Base-by-base conservation (phyloP, 352 stramenopile species). In the Globisporangium rhizosaccharum region DNA sequence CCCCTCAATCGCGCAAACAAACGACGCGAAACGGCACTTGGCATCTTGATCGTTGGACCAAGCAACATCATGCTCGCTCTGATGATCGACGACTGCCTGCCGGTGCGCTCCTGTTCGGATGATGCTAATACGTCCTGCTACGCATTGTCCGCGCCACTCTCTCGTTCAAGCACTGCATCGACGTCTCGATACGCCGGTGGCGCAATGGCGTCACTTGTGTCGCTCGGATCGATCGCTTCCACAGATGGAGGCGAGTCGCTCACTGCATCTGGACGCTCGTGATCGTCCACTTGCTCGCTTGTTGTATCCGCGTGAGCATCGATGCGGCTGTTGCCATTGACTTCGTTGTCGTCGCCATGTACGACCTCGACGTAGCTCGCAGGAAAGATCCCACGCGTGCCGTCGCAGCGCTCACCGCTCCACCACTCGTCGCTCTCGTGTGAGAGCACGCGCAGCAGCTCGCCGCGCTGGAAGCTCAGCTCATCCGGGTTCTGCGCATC, bases 321-420 rank as follows among this genome's bases (percentile, higher is more conserved):
- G 33, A 23, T 44, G 20, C n/a, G 33, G 18, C 41, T 12, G 33
- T 37, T 44, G 20, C n/a, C 42, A n/a, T 44, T 12, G 33, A 26
- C 36, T 23, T 18, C 14, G 1, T 41, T 45, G 9, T 10, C 20
- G 4, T 26, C 42, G 8, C 18, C 20, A 10, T 10, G n/a, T 12
- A 58, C 41, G 9, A 46, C 46, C 37, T 74, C 61, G 2, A 88
- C 75, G 50, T 74, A 88, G 30, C 56, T 76, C 30, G 70, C 63
- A 9, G 80, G 76, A 55, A 88, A 87, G 54, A 88, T 79, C 33
- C 80, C 80, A 2, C 75, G 65, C 18, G 66, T 72, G 25, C 78
- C 80, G 53, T 88, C 76, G 50, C 80, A 90, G 17, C 61, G 73
- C 56, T 90, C 80, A 1, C 78, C 80, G 1, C 73, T 20, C 80